A percentile compares a stretch with the other conserved stretches of the same genome.
These are phyloP conservation scores for Syzygium grande DNA, from an alignment of 345 rosid genomes.

Conservation along the genomic window DNA sequence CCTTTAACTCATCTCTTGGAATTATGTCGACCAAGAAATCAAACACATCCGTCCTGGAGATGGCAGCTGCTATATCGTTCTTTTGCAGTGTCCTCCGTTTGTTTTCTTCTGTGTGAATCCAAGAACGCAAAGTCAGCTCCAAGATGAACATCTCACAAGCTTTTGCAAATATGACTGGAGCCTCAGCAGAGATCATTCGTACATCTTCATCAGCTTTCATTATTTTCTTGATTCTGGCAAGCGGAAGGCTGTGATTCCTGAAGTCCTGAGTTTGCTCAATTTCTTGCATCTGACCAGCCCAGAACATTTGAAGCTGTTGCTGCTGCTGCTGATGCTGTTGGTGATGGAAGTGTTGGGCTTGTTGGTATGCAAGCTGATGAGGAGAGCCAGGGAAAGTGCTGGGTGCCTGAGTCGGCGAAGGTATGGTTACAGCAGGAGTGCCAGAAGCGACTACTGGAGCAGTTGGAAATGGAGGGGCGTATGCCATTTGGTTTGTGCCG, in stretches of 20 bases:
- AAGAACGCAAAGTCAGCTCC: constrained; percentile 33
- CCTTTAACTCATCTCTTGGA: constrained; percentile 37
- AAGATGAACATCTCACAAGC: constrained; percentile 41
- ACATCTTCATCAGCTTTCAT: constrained; percentile 43
- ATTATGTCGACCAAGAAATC: constrained; percentile 40
- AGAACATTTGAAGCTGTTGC: constrained; percentile 33
- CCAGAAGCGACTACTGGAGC: constrained; percentile 38
- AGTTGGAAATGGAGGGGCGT: constrained; percentile 38
- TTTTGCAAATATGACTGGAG: constrained; percentile 33
- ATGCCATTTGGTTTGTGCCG: constrained; percentile 38
- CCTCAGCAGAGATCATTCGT: constrained; percentile 44
- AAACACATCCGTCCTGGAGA: constrained; percentile 32
- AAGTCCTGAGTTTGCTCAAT: constrained; percentile 27
- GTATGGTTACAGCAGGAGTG: constrained; percentile 25
- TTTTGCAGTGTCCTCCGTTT: constrained; percentile 35
- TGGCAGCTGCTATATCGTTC: constrained; percentile 38
- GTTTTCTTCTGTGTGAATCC: constrained; percentile 41
- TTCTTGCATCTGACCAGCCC: constrained; percentile 36
- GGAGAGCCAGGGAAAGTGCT: constrained; percentile 12
- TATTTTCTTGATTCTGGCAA: constrained; percentile 36
- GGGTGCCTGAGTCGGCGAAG: constrained; percentile 21
- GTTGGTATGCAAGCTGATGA: constrained; percentile 29
- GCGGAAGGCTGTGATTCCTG: constrained; percentile 34
- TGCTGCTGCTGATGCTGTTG: constrained; percentile 37
- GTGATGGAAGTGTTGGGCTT: constrained; percentile 34